Evolutionary conservation across 192 early-diverging fungal genomes (phyloP), one percentile per base, ranked within the genome.

Genomic region (Coemansia sp.): DNA sequence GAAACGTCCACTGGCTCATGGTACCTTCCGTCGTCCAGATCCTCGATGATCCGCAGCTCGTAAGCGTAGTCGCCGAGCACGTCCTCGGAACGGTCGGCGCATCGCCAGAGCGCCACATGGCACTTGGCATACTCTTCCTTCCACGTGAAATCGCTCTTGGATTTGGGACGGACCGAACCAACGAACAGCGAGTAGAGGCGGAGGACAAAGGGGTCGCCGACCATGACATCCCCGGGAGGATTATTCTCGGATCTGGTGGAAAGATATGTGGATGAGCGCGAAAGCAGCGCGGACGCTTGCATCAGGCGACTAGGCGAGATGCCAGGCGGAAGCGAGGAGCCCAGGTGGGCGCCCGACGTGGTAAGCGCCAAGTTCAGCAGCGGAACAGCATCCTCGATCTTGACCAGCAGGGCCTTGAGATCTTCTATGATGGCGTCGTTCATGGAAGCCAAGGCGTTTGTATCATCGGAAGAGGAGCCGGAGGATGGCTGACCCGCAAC

Each of bases 11-110:
- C 21, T n/a, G n/a, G n/a, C 35, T 91, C 91, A 44, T 94, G 92
- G 75, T 91, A 92, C 26, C 92, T 82, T 7, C 88, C 91, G 65
- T 94, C 92, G 38, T 93, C 81, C 8, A 86, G 78, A 51, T 94
- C 89, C 65, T 93, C 89, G 1, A 67, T 65, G 6, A 93, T 49
- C 1, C 85, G 62, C 48, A 92, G 63, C 34, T 89, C 81, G 60
- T 92, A 91, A n/a, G 34, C 45, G 62, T 77, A 64, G 8, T 57
- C 55, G 30, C 26, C 18, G 7, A 12, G 24, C 24, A 26, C 26
- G 10, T 57, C 55, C 4, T 57, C 59, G 7, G 51, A n/a, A 1
- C 26, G 16, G 30, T 18, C 21, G 5, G 43, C 26, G 30, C 51
- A 18, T 18, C 82, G 68, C 79, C 72, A 72, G 30, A 85, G 52